Evolutionary conservation across 768 basidiomycete genomes (phyloP), one percentile per base, ranked within the genome.

Genomic region (Leccinum incarnatum): DNA sequence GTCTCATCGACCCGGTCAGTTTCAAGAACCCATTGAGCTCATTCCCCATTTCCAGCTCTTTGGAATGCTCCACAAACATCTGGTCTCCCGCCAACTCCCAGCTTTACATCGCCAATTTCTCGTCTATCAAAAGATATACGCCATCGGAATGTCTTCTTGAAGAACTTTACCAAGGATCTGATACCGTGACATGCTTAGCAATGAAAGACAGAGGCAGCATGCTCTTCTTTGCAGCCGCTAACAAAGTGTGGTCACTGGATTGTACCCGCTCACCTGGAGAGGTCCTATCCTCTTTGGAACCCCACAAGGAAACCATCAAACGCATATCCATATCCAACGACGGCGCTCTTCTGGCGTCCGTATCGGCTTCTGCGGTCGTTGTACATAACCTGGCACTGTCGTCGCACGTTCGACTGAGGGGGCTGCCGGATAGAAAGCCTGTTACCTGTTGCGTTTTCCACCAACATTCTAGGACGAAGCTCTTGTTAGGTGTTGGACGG

Each of bases 301-400:
- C 79, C 1, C 86, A 88, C 72, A 82, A 79, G 56, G 59, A 71
- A 1, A 54, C 77, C 7, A 67, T 91, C 42, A 81, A 75, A 11
- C 79, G 79, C 10, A 67, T 91, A 8, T 80, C 88, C 0, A 69
- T 89, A 2, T 86, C 85, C 17, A 84, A 78, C 56, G 87, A 89
- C 61, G 65, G 69, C 12, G 78, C 78, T 4, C 69, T 87, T 21
- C 78, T 91, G 32, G 83, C 84, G 0, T 82, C 82, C 2, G 81
- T 82, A 3, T 83, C 88, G 9, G 61, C 75, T 0, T 72, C 74
- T 42, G 78, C 79, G 3, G 81, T 82, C 19, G 79, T 88, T 66
- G 76, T 91, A 12, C 80, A 89, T 64, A 83, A 88, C 61, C 73
- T 90, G 54, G 66, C 79, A 0, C 75, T 79, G 11, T 80, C 81